Base-by-base conservation (phyloP, 495 filamentous ascomycete species). In the Podospora pseudopauciseta region DNA sequence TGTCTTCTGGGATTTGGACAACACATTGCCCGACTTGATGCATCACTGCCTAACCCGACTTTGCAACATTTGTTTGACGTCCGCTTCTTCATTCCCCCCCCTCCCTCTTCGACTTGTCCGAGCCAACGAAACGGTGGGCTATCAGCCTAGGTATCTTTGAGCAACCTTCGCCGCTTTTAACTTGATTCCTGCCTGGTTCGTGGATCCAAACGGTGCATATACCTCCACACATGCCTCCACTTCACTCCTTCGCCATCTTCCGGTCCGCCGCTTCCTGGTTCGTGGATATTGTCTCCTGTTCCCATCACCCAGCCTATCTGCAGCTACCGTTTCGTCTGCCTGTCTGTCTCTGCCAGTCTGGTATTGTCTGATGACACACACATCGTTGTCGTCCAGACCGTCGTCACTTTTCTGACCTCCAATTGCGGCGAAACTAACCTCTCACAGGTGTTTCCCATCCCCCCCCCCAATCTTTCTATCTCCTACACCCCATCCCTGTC, bases 21-120 rank as follows among this genome's bases (percentile, higher is more conserved):
- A 79, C 75, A 80, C 78, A 76, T 71, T 75, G 81, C 81, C 81
- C 78, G 78, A 81, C 73, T 74, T 73, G 75, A 78, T 80, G 82
- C 82, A 83, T 79, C 76, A 80, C 81, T 81, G 82, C 82, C 82
- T 83, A 80, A 84, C 80, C 77, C 77, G 75, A 72, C 78, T 77
- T 49, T 78, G 65, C 68, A 71, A 73, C 70, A 55, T 78, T 74
- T 73, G 78, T 74, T 77, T 78, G 73, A 75, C 67, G 55, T 72
- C 73, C 55, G 60, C n/a, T 20, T 18, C 54, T 56, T 20, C 2
- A 23, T 23, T 19, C 0, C 20, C 20, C 20, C 20, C 15, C 19
- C 11, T 2, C 71, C 61, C 69, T 67, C 19, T 53, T 67, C 66
- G 56, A 57, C 69, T 68, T 66, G 23, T 62, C 68, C 70, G 70